Base-by-base conservation (phyloP, 805 yeast species). In the Wickerhamiella alocasiicola region DNA sequence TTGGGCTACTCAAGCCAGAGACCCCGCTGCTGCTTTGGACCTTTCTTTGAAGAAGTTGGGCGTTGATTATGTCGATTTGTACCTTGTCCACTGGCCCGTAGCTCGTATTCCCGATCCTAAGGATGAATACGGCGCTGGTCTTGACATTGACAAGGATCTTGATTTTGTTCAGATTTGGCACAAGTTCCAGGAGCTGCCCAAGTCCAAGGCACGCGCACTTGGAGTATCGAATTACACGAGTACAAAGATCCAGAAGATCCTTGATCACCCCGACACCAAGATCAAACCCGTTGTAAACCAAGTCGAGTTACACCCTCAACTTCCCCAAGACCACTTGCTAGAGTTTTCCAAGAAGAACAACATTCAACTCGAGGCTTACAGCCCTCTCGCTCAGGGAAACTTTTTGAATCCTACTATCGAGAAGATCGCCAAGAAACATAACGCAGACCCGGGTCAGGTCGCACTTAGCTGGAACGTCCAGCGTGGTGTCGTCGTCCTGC, bases 191-290 rank as follows among this genome's bases (percentile, higher is more conserved):
- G 76, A 59, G 63, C 68, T 49, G 58, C 78, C 48, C 62, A 70
- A 42, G 60, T 57, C 12, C 20, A 65, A 71, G 51, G 63, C 71
- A 15, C 72, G 67, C 50, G 69, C 83, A 25, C 70, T 81, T 55
- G 91, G 88, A 46, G 81, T 81, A 19, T 76, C 83, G 16, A 81
- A 81, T 60, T 72, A 74, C 53, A 67, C 78, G 12, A 54, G 66
- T 17, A 65, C 63, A 46, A 69, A 73, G 45, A 55, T 78, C 43
- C 62, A 67, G 43, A 64, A 57, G 33, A 63, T 81, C 46, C 61
- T 80, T 42, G 40, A 27, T 7, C 43, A 45, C 19, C 58, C 60
- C 9, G 66, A 64, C 32, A 70, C 71, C 41, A 71, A 59, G 23
- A 58, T 71, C 33, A 67, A 65, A 13, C 94, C 94, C 9, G 83